Base-by-base conservation (phyloP, 257 asterid species). In the Thymus quinquecostatus region DNA sequence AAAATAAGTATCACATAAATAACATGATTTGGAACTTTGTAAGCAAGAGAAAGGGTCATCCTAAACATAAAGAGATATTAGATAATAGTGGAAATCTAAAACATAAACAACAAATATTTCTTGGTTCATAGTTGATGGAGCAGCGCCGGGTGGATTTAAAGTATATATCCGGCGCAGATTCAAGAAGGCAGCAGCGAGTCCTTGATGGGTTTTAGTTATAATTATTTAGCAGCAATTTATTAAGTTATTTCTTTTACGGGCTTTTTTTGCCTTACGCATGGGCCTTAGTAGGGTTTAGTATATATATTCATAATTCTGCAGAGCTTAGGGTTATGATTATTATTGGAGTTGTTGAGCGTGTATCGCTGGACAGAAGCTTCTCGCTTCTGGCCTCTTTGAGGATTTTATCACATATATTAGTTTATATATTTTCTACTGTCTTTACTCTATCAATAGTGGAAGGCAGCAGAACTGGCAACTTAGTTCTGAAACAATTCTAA, bases 1-100 rank as follows among this genome's bases (percentile, higher is more conserved):
- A 75, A 62, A 8, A 51, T 72, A 43, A 10, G 50, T 9, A 33
- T n/a, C 47, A 33, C 30, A 12, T 32, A 58, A 58, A 10, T 3
- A 41, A 58, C 43, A 12, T 44, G 57, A 62, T 69, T 63, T 55
- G 32, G 3, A 21, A 34, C 9, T 59, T 11, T 12, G 10, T 12
- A 59, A 34, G 64, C 47, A 59, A 59, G 9, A 33, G 59, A 30
- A 64, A 34, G 51, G 56, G 57, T 40, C 53, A 30, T 70, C 33
- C 27, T 27, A 49, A 77, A 58, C 51, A 58, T 13, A 34, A 44
- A 64, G 10, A 44, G 7, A n/a, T 40, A 28, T 21, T 21, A 49
- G 55, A 47, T 13, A 68, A 45, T 10, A 53, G 34, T 45, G 45
- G 30, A 32, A 44, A 60, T 60, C 68, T 34, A 9, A 36, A 55